Conservation (phyloP, 805 yeast genomes). For the Danielozyma ontarioensis region DNA sequence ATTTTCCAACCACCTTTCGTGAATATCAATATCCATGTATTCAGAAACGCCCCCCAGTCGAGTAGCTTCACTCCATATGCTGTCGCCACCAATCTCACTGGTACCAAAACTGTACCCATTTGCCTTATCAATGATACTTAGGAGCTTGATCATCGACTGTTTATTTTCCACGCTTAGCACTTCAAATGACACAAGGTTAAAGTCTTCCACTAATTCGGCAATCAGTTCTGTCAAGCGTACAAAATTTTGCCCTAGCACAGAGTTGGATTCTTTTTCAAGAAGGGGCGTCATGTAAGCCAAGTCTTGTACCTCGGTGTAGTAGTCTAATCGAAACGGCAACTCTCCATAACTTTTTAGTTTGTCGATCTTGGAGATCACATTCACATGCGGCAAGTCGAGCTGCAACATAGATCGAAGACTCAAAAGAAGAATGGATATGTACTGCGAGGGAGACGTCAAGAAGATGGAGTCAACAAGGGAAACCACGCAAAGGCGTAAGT, state of each 20-base stretch:
- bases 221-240: conserved; percentile 69
- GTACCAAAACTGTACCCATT: conserved; percentile 92
- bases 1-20: conserved; percentile 91
- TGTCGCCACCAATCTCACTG: conserved; percentile 94
- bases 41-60: conserved; percentile 64
- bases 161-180: conserved; percentile 91
- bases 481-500: conserved; percentile 76
- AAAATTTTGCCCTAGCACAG: conserved; percentile 55
- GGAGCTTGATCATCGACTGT: conserved; percentile 78
- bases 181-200: conserved; percentile 80
- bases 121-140: conserved; percentile 80
- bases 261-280: conserved; percentile 67
- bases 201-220: conserved; percentile 82
- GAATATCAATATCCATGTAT: conserved; percentile 59
- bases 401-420: conserved; percentile 91
- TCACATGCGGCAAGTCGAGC: conserved; percentile 86
- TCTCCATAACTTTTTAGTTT: conserved; percentile 70
- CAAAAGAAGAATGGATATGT: conserved; percentile 72
- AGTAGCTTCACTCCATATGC: conserved; percentile 95
- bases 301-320: conserved; percentile 90
- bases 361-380: conserved; percentile 90
- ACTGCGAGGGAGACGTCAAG: conserved; percentile 82
- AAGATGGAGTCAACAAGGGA: conserved; percentile 80
- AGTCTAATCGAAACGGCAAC: conserved; percentile 77
- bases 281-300: conserved; percentile 61